phyloP scores from a whole-genome alignment of 768 basidiomycete genomes.

The Dioszegia aurantiaca region DNA sequence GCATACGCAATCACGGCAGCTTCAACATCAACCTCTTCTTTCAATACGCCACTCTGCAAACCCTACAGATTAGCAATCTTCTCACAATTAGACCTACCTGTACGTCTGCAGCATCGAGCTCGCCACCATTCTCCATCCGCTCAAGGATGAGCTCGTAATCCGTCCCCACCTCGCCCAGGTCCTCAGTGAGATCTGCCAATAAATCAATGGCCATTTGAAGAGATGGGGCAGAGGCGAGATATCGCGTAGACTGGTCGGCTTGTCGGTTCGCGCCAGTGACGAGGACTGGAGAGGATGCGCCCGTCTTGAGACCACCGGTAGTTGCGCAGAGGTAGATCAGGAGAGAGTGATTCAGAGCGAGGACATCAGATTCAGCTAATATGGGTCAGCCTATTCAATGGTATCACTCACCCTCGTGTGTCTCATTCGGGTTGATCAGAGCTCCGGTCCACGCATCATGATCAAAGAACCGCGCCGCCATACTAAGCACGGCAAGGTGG shows the following conservation, averaged over 20 bases:
- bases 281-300: conserved; percentile 38
- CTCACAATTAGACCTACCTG: conserved; percentile 2
- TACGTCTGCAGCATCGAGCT: conserved; percentile 23
- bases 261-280: conserved; percentile 32
- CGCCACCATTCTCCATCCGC: conserved; percentile 22
- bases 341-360: conserved; percentile 33
- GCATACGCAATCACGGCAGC: conserved; percentile 17
- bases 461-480: conserved; percentile 71
- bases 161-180: conserved; percentile 23
- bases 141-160: conserved; percentile 31
- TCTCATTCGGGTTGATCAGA: conserved; percentile 12
- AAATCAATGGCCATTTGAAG: conserved; percentile 28
- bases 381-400: conserved; percentile 11
- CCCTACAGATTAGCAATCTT: conserved; percentile 4
- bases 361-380: conserved; percentile 27
- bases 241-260: conserved; percentile 21
- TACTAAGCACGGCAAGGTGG: conserved; percentile 70
- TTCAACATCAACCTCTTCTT: conserved; percentile 1
- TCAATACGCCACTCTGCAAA: conserved; percentile 3
- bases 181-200: conserved; percentile 31
- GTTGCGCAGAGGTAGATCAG: conserved; percentile 36
- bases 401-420: conserved; percentile 6
- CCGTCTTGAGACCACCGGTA: conserved; percentile 34
- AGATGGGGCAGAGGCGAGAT: conserved; percentile 40
- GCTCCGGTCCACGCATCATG: conserved; percentile 14